Evolutionary conservation across 139 green algal genomes (phyloP).

Genomic region (Tetradesmus lagerheimii): DNA sequence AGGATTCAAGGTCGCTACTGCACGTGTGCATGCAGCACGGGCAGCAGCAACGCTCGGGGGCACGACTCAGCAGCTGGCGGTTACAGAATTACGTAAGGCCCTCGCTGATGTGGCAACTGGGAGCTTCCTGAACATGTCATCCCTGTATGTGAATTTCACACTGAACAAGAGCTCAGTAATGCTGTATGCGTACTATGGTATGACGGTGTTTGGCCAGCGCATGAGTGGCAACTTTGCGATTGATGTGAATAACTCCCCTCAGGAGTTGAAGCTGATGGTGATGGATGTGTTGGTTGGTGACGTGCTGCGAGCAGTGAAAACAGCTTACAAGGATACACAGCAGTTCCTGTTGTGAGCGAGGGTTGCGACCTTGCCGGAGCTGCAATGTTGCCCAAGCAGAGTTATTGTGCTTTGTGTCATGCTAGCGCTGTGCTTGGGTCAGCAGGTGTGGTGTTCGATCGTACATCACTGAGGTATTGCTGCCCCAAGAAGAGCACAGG

Average conservation of each 20-base stretch:
- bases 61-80: not conserved
- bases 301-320: not conserved
- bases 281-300: not conserved
- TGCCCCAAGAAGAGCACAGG: no score
- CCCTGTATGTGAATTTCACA: not conserved
- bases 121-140: not conserved
- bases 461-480: no score
- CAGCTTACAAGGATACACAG: not conserved
- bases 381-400: not conserved
- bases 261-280: not conserved
- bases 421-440: no score
- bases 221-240: not conserved
- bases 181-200: not conserved
- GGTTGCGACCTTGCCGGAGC: no score
- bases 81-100: not conserved
- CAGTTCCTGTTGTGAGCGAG: not conserved
- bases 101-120: not conserved
- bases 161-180: not conserved
- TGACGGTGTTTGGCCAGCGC: not conserved
- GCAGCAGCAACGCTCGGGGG: not conserved
- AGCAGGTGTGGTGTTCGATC: no score
- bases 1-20: not conserved
- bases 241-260: not conserved
- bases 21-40: not conserved
- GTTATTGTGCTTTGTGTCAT: no score